Percentiles rank a stretch among this genome's conserved stretches.
phyloP scores from a whole-genome alignment of 1,139 yeast species.

The Lodderomyces orthopsilosis region DNA sequence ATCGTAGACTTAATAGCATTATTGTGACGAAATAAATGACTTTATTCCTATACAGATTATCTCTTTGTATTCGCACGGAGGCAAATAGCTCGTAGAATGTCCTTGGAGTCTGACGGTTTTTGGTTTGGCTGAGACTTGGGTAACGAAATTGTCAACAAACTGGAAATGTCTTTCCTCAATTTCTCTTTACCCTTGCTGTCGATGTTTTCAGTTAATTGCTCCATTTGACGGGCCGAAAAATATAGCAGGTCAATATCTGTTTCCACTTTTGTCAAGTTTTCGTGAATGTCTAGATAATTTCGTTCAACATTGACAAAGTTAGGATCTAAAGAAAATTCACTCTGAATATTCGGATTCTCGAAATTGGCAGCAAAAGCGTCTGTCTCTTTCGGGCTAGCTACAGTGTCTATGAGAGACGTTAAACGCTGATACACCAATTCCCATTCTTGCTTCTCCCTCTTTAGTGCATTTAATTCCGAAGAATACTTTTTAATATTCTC shows the following conservation, averaged over 20 bases:
- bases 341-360: neutral
- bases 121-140: slow-evolving; percentile 13
- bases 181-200: neutral
- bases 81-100: slow-evolving; percentile 21
- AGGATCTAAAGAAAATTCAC: neutral
- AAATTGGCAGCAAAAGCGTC: neutral
- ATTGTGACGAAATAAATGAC: neutral
- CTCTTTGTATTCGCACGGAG: neutral
- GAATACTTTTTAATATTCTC: slow-evolving; percentile 46
- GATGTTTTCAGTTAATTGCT: neutral
- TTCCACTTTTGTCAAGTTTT: slow-evolving; percentile 17
- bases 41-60: neutral
- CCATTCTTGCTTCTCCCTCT: slow-evolving; percentile 53
- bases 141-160: neutral
- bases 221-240: slow-evolving; percentile 21
- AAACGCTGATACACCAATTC: slow-evolving; percentile 23
- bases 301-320: slow-evolving; percentile 4
- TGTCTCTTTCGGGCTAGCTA: neutral
- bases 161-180: neutral
- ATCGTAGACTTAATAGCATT: slow-evolving; percentile 22
- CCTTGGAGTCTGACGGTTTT: slow-evolving; percentile 16
- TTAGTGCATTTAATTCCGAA: slow-evolving; percentile 41
- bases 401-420: neutral
- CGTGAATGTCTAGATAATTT: slow-evolving; percentile 14
- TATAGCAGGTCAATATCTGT: slow-evolving; percentile 23